These are phyloP conservation scores for Moesziomyces globuligerus DNA, from an alignment of 1,284 basidiomycete species.

Conservation along the genomic window DNA sequence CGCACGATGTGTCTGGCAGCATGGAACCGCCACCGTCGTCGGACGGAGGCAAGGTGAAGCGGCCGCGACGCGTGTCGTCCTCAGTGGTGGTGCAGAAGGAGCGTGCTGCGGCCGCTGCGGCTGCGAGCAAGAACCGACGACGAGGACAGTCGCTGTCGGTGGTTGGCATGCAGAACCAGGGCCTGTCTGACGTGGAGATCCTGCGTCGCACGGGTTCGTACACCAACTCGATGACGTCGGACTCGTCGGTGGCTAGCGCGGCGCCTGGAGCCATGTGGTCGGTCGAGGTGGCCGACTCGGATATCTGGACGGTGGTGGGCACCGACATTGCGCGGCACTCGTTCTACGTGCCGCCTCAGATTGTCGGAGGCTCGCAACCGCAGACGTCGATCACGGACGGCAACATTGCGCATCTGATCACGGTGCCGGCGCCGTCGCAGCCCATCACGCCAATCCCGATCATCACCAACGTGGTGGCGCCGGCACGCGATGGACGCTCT, in stretches of 20 bases:
- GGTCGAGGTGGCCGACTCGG: constrained; percentile 70
- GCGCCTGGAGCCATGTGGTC: constrained; percentile 51
- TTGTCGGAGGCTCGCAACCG: constrained; percentile 43
- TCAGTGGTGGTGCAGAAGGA: constrained; percentile 56
- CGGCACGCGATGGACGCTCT: constrained; percentile 73
- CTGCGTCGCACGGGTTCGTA: constrained; percentile 47
- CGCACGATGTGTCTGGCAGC: constrained; percentile 23
- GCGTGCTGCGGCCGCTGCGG: constrained; percentile 35
- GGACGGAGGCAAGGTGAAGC: constrained; percentile 63
- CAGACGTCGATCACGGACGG: constrained; percentile 27
- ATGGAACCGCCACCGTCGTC: constrained; percentile 54
- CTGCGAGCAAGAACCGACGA: constrained; percentile 48
- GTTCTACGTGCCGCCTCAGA: constrained; percentile 67
- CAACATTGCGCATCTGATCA: constrained; percentile 54
- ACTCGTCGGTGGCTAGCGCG: constrained; percentile 46
- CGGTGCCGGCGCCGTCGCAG: constrained; percentile 68
- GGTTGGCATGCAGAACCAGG: constrained; percentile 53
- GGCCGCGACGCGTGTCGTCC: constrained; percentile 59
- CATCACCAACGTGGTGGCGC: constrained; percentile 79
- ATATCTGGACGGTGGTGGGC: constrained; percentile 92
- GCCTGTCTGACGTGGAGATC: constrained; percentile 33
- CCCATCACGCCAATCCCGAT: constrained; percentile 59
- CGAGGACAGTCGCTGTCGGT: constrained; percentile 58
- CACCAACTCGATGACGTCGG: constrained; percentile 43
- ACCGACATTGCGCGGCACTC: constrained; percentile 70